A percentile compares a stretch with the other conserved stretches of the same genome.
These are phyloP conservation scores for Alternaria infectoria DNA, from an alignment of 2,329 filamentous ascomycete genomes.

Conservation along the genomic window DNA sequence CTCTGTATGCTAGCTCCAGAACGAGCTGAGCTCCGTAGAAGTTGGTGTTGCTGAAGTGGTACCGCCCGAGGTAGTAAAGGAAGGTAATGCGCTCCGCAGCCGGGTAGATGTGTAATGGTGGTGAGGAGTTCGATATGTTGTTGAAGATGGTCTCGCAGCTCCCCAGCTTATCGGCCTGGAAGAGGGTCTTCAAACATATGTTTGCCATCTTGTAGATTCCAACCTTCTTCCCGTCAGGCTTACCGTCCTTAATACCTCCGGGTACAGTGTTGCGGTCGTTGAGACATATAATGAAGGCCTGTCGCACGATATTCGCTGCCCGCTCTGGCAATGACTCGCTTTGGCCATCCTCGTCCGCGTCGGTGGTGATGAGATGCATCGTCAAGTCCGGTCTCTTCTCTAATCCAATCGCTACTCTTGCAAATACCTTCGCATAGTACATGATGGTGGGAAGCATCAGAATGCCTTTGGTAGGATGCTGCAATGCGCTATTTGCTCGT, in stretches of 20 bases:
- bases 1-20: slow-evolving; percentile 79
- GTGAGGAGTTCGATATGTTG: slow-evolving; percentile 83
- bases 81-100: slow-evolving; percentile 88
- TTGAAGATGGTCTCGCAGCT: slow-evolving; percentile 88
- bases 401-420: slow-evolving; percentile 81
- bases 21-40: slow-evolving; percentile 78
- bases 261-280: slow-evolving; percentile 76
- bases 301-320: slow-evolving; percentile 86
- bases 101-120: slow-evolving; percentile 80
- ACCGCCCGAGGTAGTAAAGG: slow-evolving; percentile 91
- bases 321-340: slow-evolving; percentile 82
- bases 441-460: slow-evolving; percentile 85
- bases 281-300: slow-evolving; percentile 88
- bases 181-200: slow-evolving; percentile 84
- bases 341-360: slow-evolving; percentile 67
- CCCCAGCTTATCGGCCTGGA: slow-evolving; percentile 83
- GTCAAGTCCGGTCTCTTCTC: slow-evolving; percentile 81
- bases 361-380: slow-evolving; percentile 63
- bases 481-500: slow-evolving; percentile 81
- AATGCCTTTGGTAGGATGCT: slow-evolving; percentile 77
- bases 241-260: slow-evolving; percentile 61
- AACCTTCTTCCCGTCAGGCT: slow-evolving; percentile 81
- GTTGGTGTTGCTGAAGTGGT: slow-evolving; percentile 83
- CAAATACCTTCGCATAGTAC: slow-evolving; percentile 78
- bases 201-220: slow-evolving; percentile 94